Conservation (phyloP, 2,329 filamentous ascomycete genomes). For the Epichloe aotearoae region DNA sequence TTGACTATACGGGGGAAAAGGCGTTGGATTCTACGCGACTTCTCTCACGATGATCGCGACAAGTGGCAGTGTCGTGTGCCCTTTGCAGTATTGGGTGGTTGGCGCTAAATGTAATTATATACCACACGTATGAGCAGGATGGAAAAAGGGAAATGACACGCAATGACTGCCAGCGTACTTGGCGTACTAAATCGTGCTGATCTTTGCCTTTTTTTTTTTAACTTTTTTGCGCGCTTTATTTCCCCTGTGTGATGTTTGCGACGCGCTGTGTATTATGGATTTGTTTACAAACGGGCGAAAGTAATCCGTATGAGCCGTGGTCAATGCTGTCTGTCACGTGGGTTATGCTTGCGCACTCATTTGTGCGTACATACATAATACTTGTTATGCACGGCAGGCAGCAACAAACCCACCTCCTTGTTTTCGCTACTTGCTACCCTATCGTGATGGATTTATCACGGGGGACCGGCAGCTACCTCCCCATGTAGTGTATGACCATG, state of each 20-base stretch:
- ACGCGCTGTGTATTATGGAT: neutral
- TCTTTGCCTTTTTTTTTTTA: neutral
- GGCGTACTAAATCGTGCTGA: neutral
- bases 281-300: neutral
- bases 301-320: neutral
- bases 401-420: no score
- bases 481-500: no score
- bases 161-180: neutral
- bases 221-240: neutral
- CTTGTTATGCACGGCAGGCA: no score
- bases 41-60: neutral
- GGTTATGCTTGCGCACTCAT: neutral
- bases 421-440: no score
- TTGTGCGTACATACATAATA: neutral
- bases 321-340: neutral
- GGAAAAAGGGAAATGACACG: slow-evolving; percentile 2
- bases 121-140: slow-evolving; percentile 2
- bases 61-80: slow-evolving; percentile 1
- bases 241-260: neutral
- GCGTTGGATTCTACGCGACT: neutral
- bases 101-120: slow-evolving; percentile 8
- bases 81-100: neutral
- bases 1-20: neutral
- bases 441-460: no score
- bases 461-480: no score